Evolutionary conservation across 202 grass and related monocot genomes (phyloP).

Genomic region (Musa balbisiana): DNA sequence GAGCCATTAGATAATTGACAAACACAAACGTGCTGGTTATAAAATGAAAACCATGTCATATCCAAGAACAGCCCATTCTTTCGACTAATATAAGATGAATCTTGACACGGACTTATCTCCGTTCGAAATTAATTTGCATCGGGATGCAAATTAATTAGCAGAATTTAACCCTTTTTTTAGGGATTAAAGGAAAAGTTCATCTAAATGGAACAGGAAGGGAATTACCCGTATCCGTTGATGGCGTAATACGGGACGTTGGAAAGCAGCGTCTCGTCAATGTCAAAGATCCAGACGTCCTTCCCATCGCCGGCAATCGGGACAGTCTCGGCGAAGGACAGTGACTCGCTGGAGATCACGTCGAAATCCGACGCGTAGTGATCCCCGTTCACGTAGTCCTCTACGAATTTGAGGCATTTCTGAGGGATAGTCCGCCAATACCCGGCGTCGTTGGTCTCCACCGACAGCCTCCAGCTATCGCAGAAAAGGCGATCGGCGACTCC

Average conservation of each 20-base stretch:
- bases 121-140: too few relatives aligned
- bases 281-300: constrained; percentile 20
- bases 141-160: neutral
- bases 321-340: constrained; percentile 1
- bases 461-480: constrained; percentile 19
- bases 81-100: too few relatives aligned
- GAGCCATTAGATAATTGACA: too few relatives aligned
- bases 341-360: neutral
- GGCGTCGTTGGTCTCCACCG: constrained; percentile 8
- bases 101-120: too few relatives aligned
- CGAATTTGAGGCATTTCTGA: neutral
- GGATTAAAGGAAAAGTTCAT: neutral
- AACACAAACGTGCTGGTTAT: too few relatives aligned
- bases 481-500: neutral
- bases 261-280: constrained; percentile 28
- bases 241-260: constrained; percentile 22
- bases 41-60: too few relatives aligned
- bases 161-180: neutral
- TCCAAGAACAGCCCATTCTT: too few relatives aligned
- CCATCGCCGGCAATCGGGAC: constrained; percentile 10
- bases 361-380: constrained; percentile 8
- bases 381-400: constrained; percentile 20
- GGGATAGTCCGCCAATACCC: constrained; percentile 7
- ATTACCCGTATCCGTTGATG: constrained; percentile 10
- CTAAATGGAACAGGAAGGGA: too few relatives aligned